Base-by-base conservation (phyloP, 192 early-diverging fungal genomes). In the Funneliformis geosporum region DNA sequence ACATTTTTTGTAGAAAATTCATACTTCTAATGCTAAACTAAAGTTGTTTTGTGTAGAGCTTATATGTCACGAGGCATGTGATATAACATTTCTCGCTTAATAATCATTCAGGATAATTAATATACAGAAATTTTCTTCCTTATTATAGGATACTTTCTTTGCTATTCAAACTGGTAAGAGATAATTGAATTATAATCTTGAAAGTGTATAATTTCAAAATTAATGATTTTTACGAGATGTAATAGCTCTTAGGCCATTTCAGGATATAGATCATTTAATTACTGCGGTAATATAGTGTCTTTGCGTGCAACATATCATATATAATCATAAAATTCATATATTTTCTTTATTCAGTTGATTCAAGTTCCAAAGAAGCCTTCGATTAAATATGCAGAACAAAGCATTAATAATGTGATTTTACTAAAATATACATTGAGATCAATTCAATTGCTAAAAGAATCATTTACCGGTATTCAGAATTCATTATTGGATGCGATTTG, bases 401-500 rank as follows among this genome's bases (percentile, higher is more conserved):
- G 84, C 44, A 92, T 95, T 72, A 94, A 90, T 73, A 88, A 88
- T 42, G 82, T 95, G 18, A 88, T 96, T 46, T 68, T 78, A 7
- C 84, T 95, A 43, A 95, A 94, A 76, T 91, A 93, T 68, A 86
- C 89, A 3, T 27, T 96, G n/a, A 81, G 85, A 23, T 50, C 82
- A 7, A 83, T 94, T 21, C 66, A 59, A n/a, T 14, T 60, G 0
- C 60, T 94, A 7, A 79, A 86, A 2, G 71, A 78, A 3, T 80
- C 84, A 1, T 72, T 93, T 0, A 68, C 16, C 0, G 80, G 40
- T 2, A 79, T 79, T 4, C 38, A 84, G 39, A 87, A 86, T 80
- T 80, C 81, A 9, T 81, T 92, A 27, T 71, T 92, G 70, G 66
- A 33, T 8, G 86, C 87, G 27, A 86, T 91, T 33, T 23, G 81